phyloP scores from a whole-genome alignment of 805 yeast species.

The Hanseniaspora mollemarum region DNA sequence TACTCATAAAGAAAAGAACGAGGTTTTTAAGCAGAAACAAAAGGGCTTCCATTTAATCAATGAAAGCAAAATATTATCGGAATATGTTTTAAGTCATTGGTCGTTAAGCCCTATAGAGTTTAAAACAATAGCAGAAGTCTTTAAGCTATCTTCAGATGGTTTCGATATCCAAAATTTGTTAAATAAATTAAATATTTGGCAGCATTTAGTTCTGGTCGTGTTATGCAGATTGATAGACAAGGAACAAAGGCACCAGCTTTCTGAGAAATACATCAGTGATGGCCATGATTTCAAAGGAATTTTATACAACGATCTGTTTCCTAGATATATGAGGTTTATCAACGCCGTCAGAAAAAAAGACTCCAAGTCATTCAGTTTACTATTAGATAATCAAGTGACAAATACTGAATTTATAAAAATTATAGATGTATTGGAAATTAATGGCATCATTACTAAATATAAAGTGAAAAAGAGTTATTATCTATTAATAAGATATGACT shows the following conservation, averaged over 20 bases:
- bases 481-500: neutral
- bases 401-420: constrained; percentile 7
- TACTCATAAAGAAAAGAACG: neutral
- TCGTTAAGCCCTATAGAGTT: neutral
- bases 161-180: constrained; percentile 10
- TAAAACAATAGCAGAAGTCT: constrained; percentile 1
- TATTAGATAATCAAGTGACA: neutral
- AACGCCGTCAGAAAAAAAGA: neutral
- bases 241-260: neutral
- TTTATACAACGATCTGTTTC: neutral
- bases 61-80: neutral
- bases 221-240: constrained; percentile 1
- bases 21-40: neutral
- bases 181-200: constrained; percentile 13
- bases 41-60: neutral
- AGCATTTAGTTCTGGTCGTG: constrained; percentile 5
- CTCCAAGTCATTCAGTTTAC: neutral
- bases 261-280: neutral
- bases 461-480: constrained; percentile 1
- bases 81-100: constrained; percentile 8
- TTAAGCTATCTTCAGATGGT: constrained; percentile 5
- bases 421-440: constrained; percentile 5
- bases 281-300: neutral
- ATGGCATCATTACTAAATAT: constrained; percentile 4
- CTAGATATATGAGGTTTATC: neutral